Evolutionary conservation across 805 yeast genomes (phyloP).

Genomic region (Monosporozyma yasuniensis): DNA sequence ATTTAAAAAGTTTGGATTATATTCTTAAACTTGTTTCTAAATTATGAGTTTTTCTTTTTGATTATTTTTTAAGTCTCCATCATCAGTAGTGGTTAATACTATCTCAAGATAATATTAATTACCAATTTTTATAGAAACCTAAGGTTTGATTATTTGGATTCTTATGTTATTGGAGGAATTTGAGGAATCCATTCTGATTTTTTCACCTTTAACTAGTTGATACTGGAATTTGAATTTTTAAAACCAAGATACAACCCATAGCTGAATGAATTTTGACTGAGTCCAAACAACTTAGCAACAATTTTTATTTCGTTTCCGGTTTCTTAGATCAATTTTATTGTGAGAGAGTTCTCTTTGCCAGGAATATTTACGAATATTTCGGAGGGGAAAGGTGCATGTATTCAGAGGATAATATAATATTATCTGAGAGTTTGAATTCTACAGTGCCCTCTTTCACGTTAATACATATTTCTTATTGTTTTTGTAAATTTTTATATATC

Average conservation of each 20-base stretch:
- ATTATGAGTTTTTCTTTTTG: slow-evolving; percentile 4
- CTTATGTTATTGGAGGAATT: slow-evolving; percentile 12
- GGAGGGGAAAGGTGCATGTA: slow-evolving; percentile 21
- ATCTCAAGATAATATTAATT: slow-evolving; percentile 36
- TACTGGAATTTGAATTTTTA: slow-evolving; percentile 28
- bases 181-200: slow-evolving; percentile 5
- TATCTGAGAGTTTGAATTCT: slow-evolving; percentile 28
- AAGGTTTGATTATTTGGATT: slow-evolving; percentile 23
- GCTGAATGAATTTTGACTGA: slow-evolving; percentile 32
- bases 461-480: slow-evolving; percentile 18
- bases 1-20: neutral
- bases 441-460: slow-evolving; percentile 30
- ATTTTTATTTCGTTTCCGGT: slow-evolving; percentile 35
- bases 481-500: neutral
- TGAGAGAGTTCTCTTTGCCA: slow-evolving; percentile 19
- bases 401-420: slow-evolving; percentile 28
- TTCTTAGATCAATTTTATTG: slow-evolving; percentile 31
- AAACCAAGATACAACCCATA: slow-evolving; percentile 30
- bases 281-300: slow-evolving; percentile 34
- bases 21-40: neutral
- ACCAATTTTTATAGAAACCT: slow-evolving; percentile 31
- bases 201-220: slow-evolving; percentile 23
- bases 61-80: slow-evolving; percentile 22
- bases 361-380: slow-evolving; percentile 6
- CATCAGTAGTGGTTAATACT: slow-evolving; percentile 38